phyloP scores from a whole-genome alignment of 2,329 filamentous ascomycete genomes.

The Ascochyta fabae region DNA sequence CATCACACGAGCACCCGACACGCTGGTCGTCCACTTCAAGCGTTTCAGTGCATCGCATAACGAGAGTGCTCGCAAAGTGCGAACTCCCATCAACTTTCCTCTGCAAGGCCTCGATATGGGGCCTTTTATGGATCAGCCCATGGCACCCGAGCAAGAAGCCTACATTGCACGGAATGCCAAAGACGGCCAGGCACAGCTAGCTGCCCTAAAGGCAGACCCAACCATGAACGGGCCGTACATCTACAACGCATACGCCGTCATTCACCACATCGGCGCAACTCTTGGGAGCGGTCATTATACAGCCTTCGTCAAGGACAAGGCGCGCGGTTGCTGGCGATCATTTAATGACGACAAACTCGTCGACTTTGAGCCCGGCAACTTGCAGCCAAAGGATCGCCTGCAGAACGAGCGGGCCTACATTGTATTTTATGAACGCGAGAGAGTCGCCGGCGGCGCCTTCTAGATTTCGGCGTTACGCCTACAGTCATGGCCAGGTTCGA shows the following conservation, averaged over 20 bases:
- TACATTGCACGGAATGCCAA: conserved; percentile 36
- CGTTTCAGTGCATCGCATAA: conserved; percentile 67
- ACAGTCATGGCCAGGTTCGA: conserved; percentile 1
- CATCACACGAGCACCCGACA: conserved; percentile 78
- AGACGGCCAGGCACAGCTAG: conserved; percentile 37
- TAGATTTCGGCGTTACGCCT: conserved; percentile 9
- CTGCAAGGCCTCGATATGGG: conserved; percentile 71
- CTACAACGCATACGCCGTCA: conserved; percentile 87
- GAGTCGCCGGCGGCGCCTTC: conserved; percentile 41
- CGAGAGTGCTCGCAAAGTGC: conserved; percentile 69
- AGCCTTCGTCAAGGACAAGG: conserved; percentile 61
- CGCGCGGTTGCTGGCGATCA: conserved; percentile 64
- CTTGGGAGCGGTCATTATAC: conserved; percentile 82
- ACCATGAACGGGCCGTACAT: conserved; percentile 65
- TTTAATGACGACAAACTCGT: conserved; percentile 63
- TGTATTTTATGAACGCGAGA: conserved; percentile 64
- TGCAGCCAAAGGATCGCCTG: conserved; percentile 57
- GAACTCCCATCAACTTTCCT: conserved; percentile 76
- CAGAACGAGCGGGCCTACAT: conserved; percentile 71
- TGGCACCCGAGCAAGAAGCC: conserved; percentile 48
- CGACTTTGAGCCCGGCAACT: conserved; percentile 63
- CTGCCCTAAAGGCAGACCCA: conserved; percentile 47
- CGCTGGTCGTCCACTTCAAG: conserved; percentile 80
- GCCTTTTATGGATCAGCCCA: conserved; percentile 63
- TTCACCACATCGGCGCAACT: conserved; percentile 74